Evolutionary conservation across 768 basidiomycete genomes (phyloP).

Genomic region (Phlebiopsis gigantea): DNA sequence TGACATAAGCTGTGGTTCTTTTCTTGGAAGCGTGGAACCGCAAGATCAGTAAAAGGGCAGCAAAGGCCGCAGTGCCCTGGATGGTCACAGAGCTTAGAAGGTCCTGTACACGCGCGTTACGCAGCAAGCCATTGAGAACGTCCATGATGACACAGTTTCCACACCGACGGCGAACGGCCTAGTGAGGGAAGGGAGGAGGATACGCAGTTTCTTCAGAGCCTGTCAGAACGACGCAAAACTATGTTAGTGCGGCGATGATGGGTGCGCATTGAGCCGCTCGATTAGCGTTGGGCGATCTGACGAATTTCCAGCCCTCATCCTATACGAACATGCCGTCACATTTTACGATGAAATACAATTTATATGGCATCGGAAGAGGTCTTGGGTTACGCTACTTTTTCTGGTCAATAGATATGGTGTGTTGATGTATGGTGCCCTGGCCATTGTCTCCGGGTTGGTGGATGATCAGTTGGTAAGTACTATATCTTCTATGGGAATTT

Average conservation of each 20-base stretch:
- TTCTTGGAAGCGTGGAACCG: neutral
- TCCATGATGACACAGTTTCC: neutral
- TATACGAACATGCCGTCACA: slow-evolving; percentile 18
- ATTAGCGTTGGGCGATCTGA: neutral
- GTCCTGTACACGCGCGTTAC: neutral
- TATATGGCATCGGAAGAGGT: slow-evolving; percentile 2
- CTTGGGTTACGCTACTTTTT: slow-evolving; percentile 3
- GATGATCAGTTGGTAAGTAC: neutral
- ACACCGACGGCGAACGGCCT: too few species aligned
- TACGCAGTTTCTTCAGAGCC: neutral
- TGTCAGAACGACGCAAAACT: neutral
- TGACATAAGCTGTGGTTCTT: neutral
- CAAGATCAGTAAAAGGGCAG: neutral
- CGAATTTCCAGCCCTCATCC: slow-evolving; percentile 16
- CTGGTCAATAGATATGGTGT: slow-evolving; percentile 8
- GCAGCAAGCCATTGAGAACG: neutral
- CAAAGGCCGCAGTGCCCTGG: neutral
- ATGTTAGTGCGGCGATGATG: neutral
- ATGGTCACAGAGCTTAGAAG: neutral
- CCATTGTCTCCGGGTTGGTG: neutral
- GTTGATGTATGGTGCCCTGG: neutral
- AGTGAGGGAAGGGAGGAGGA: too few species aligned
- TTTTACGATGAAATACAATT: neutral
- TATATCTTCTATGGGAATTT: neutral
- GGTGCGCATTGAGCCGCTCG: neutral